Percentiles rank a stretch among this genome's conserved stretches.
These are phyloP conservation scores for Trichosporon asahii DNA, from an alignment of 1,284 basidiomycete genomes.

Conservation along the genomic window DNA sequence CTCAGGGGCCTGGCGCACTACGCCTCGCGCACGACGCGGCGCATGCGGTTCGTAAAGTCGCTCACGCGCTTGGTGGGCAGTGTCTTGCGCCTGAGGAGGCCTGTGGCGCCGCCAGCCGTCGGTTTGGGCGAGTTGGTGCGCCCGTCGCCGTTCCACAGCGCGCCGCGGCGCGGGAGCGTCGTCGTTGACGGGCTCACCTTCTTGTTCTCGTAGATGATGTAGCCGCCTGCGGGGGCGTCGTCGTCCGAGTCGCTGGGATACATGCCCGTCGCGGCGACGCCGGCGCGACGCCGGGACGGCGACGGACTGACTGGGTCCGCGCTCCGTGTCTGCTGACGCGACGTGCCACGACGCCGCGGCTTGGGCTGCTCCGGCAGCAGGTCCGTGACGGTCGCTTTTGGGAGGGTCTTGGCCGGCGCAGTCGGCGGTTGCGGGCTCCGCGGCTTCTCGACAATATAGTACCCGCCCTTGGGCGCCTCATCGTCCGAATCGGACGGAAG, in stretches of 20 bases:
- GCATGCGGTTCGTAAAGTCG: constrained; percentile 16
- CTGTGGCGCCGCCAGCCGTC: constrained; percentile 8
- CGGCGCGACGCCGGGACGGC: not conserved
- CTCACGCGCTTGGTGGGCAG: constrained; percentile 22
- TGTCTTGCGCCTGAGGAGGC: constrained; percentile 20
- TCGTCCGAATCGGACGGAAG: constrained; percentile 52
- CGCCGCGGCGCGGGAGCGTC: not conserved
- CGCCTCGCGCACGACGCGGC: constrained; percentile 14
- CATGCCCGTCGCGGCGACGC: constrained; percentile 25
- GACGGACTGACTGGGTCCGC: not conserved
- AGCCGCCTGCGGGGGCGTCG: constrained; percentile 47
- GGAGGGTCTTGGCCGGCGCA: constrained; percentile 10
- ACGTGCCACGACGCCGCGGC: not conserved
- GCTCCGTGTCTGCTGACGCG: not conserved
- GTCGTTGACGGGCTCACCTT: not conserved
- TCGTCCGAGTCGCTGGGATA: constrained; percentile 51
- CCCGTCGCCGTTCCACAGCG: constrained; percentile 9
- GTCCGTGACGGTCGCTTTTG: not conserved
- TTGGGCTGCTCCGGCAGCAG: constrained; percentile 6
- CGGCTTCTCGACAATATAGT: constrained; percentile 41
- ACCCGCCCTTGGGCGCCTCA: constrained; percentile 46
- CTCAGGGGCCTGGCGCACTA: not conserved
- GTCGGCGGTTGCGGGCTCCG: constrained; percentile 4
- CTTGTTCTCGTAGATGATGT: constrained; percentile 27
- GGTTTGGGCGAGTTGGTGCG: constrained; percentile 19